Conservation (phyloP, 139 green algal genomes). For the Ostreobium quekettii region DNA sequence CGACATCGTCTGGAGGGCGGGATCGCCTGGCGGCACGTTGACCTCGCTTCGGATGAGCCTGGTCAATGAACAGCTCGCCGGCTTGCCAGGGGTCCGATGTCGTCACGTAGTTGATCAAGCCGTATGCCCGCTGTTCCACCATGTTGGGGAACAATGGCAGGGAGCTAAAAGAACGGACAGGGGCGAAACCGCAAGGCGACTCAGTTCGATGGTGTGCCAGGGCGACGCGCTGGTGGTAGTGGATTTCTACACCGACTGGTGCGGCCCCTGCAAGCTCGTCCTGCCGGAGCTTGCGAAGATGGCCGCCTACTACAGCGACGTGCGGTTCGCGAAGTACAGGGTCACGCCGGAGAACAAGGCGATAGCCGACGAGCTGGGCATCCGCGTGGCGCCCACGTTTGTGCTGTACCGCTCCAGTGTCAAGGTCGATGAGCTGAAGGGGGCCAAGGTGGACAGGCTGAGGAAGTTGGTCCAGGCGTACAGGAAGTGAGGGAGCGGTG, state of each 20-base stretch:
- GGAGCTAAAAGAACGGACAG: too few species aligned
- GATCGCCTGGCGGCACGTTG: too few species aligned
- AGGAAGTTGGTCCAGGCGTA: slow-evolving; percentile 45
- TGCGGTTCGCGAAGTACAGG: slow-evolving; percentile 66
- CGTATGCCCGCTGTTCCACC: too few species aligned
- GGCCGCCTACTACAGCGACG: slow-evolving; percentile 20
- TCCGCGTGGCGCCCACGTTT: slow-evolving; percentile 42
- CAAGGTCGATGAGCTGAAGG: slow-evolving; percentile 62
- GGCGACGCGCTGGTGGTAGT: slow-evolving; percentile 58
- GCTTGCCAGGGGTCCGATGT: too few species aligned
- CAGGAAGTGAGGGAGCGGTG: too few species aligned
- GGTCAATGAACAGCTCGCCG: too few species aligned
- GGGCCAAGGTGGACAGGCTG: slow-evolving; percentile 65
- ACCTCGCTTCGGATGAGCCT: too few species aligned
- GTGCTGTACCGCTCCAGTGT: slow-evolving; percentile 29
- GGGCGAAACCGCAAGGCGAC: too few species aligned
- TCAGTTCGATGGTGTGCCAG: too few species aligned
- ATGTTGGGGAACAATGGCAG: too few species aligned
- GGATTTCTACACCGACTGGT: slow-evolving; percentile 65
- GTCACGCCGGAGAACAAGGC: slow-evolving; percentile 70
- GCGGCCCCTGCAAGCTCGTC: slow-evolving; percentile 69
- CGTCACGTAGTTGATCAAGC: too few species aligned
- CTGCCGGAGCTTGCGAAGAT: slow-evolving; percentile 57
- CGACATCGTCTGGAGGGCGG: too few species aligned
- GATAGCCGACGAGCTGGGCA: slow-evolving; percentile 45